Base-by-base conservation (phyloP, 108 stramenopile species). In the Pseudonitzschia delicatissima region DNA sequence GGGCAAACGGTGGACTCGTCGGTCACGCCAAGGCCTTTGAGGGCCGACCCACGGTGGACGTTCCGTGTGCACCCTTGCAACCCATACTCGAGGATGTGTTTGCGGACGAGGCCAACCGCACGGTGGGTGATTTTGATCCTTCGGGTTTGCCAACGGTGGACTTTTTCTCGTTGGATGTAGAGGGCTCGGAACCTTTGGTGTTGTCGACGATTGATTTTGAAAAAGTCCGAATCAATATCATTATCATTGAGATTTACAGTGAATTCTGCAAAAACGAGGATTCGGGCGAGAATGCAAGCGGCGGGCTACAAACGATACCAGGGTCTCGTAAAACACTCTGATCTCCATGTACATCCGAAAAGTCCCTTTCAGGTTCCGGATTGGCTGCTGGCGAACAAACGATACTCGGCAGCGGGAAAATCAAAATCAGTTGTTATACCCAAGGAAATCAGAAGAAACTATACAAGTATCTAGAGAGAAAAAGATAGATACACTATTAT, bases 161-260 rank as follows among this genome's bases (percentile, higher is more conserved):
- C 13, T 87, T 87, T 45, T 76, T 87, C 42, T 85, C 84, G 3
- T 50, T 87, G 71, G 87, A 87, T 55, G 87, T 85, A 36, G 87
- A 87, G 69, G 87, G 87, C 0, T 73, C 84, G 1, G 87, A 87
- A 57, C 17, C 50, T 5, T 35, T 65, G 36, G 80, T 86, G 9
- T 63, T 90, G 73, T 44, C 71, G 21, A 82, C 72, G 11, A 52
- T 90, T 5, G 83, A 90, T 62, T 86, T 87, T 53, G 17, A 57
- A 17, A 62, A 69, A 36, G 27, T 86, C 25, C 32, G 48, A 5
- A 68, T 90, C 36, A 77, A 82, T 15, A 75, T 87, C 0, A 44
- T 79, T 28, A 83, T 87, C 74, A 73, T 90, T 28, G 88, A 90
- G 45, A 62, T 57, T 45, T 50, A 62, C 21, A 84, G 82, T 39